Conservation (phyloP, 768 basidiomycete species). For the Termitomyces sp. region DNA sequence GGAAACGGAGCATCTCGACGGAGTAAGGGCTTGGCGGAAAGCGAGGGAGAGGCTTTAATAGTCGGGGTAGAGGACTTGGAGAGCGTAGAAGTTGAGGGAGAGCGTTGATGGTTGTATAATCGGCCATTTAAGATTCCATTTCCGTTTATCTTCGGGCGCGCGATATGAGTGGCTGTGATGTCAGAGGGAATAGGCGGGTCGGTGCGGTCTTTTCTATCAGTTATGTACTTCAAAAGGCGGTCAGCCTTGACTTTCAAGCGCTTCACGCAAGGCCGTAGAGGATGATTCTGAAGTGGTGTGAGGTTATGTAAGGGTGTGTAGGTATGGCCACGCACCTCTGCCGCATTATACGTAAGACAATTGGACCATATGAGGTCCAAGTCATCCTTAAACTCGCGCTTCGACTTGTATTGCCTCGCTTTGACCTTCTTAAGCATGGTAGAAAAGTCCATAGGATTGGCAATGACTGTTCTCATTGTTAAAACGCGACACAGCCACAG, state of each 20-base stretch:
- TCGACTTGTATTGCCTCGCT: slow-evolving; percentile 86
- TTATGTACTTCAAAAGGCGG: slow-evolving; percentile 81
- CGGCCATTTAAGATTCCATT: slow-evolving; percentile 40
- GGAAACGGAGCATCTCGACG: slow-evolving; percentile 50
- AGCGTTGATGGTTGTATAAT: slow-evolving; percentile 30
- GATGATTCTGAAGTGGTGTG: slow-evolving; percentile 64
- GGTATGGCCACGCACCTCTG: slow-evolving; percentile 61
- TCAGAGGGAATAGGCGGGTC: slow-evolving; percentile 64
- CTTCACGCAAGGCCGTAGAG: slow-evolving; percentile 76
- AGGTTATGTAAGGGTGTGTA: not conserved
- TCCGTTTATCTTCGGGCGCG: slow-evolving; percentile 36
- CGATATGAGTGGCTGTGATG: slow-evolving; percentile 30
- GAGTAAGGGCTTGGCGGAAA: slow-evolving; percentile 19
- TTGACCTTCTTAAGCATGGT: slow-evolving; percentile 95
- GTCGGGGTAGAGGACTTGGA: slow-evolving; percentile 27
- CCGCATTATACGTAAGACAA: slow-evolving; percentile 88
- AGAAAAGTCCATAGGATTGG: slow-evolving; percentile 92
- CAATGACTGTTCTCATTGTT: slow-evolving; percentile 61
- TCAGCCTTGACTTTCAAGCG: slow-evolving; percentile 85
- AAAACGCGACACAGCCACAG: slow-evolving; percentile 2
- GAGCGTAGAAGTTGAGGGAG: slow-evolving; percentile 32
- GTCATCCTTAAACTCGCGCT: slow-evolving; percentile 91
- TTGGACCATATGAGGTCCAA: slow-evolving; percentile 97
- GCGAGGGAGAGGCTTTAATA: slow-evolving; percentile 23
- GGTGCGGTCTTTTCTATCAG: slow-evolving; percentile 79